Conservation (phyloP, 2,329 filamentous ascomycete species). For the Cryphonectria japonica region DNA sequence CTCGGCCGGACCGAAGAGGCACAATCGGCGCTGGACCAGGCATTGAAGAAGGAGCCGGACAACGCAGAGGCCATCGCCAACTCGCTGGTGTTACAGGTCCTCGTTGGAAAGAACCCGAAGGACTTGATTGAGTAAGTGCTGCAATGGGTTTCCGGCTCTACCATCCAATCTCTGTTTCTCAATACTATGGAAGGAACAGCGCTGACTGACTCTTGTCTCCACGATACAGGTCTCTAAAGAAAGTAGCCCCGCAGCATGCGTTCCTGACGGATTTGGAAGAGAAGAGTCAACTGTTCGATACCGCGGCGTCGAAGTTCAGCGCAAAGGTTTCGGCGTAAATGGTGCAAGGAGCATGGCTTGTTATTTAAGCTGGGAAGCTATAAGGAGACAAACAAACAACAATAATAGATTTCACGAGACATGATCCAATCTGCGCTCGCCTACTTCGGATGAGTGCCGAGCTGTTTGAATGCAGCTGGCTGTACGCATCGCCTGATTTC, state of each 20-base stretch:
- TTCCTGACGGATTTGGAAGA: constrained; percentile 76
- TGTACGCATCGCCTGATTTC: neutral
- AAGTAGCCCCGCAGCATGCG: constrained; percentile 67
- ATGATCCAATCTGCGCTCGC: neutral
- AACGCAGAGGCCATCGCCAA: constrained; percentile 82
- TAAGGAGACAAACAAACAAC: constrained; percentile 8
- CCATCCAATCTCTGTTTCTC: neutral
- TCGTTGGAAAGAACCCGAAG: constrained; percentile 72
- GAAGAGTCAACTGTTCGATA: constrained; percentile 87
- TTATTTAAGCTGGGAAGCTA: constrained; percentile 13
- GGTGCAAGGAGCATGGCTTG: neutral
- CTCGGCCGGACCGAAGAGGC: constrained; percentile 88
- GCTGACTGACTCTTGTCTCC: constrained; percentile 1
- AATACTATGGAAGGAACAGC: neutral
- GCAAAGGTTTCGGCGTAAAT: constrained; percentile 73
- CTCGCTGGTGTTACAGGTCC: constrained; percentile 74
- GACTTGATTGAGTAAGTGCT: constrained; percentile 65
- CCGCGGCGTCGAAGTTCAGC: constrained; percentile 82
- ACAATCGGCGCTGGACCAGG: constrained; percentile 81
- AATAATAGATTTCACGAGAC: constrained; percentile 21
- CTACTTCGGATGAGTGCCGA: neutral
- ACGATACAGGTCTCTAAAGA: constrained; percentile 55
- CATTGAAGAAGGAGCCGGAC: constrained; percentile 71
- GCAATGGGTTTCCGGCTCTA: neutral
- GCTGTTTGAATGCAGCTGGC: neutral